phyloP scores from a whole-genome alignment of 2,329 filamentous ascomycete genomes.

The Hypocreales sp. region DNA sequence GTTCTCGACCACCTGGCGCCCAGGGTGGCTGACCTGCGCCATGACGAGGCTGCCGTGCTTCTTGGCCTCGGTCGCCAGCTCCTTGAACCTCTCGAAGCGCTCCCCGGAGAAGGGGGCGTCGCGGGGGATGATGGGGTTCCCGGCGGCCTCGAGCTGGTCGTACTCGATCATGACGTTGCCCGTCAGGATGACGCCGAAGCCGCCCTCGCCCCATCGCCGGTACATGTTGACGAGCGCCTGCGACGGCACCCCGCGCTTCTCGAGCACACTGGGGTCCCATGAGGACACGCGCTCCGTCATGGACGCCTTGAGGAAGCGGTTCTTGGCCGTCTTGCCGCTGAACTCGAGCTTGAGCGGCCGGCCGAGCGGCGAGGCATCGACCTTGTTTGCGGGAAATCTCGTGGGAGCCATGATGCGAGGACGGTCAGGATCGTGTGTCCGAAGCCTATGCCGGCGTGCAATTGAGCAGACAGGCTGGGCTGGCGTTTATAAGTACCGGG shows the following conservation, averaged over 20 bases:
- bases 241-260: conserved; percentile 28
- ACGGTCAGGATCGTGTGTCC: no score
- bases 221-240: conserved; percentile 35
- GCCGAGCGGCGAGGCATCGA: conserved; percentile 15
- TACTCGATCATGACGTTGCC: conserved; percentile 51
- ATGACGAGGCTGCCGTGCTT: conserved; percentile 43
- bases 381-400: conserved; percentile 2
- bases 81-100: conserved; percentile 45
- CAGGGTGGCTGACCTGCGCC: conserved; percentile 47
- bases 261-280: conserved; percentile 37
- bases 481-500: no score
- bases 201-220: conserved; percentile 41
- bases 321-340: conserved; percentile 39
- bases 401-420: conserved; percentile 4
- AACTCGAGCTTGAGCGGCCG: conserved; percentile 32
- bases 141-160: conserved; percentile 38
- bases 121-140: conserved; percentile 43
- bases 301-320: conserved; percentile 51
- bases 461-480: no score
- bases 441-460: no score
- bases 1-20: conserved; percentile 12
- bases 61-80: conserved; percentile 37
- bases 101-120: conserved; percentile 33
- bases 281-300: conserved; percentile 51
- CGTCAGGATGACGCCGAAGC: conserved; percentile 38